phyloP scores from a whole-genome alignment of 1,284 basidiomycete genomes.

The Trichosporon coremiiforme region DNA sequence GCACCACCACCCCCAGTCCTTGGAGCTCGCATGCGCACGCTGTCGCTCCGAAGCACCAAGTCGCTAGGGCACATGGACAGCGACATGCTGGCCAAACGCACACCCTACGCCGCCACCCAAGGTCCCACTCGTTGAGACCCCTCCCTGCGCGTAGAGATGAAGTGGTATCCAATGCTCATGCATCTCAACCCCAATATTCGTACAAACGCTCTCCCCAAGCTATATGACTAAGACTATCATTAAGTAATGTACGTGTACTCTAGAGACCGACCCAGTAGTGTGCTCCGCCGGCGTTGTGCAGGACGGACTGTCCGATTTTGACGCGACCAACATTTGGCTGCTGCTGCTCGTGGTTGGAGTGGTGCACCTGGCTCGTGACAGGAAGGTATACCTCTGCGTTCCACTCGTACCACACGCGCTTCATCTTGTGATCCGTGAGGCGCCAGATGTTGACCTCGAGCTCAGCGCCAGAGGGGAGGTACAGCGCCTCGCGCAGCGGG shows the following conservation, averaged over 20 bases:
- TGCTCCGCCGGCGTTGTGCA: conserved; percentile 86
- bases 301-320: conserved; percentile 87
- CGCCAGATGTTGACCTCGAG: conserved; percentile 94
- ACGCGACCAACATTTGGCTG: conserved; percentile 56
- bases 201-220: conserved; percentile 6
- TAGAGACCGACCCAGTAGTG: conserved; percentile 89
- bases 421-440: conserved; percentile 71
- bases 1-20: background rate
- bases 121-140: background rate
- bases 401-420: conserved; percentile 97
- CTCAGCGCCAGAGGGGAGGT: conserved; percentile 88
- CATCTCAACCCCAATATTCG: conserved; percentile 18
- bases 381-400: conserved; percentile 86
- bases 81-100: background rate
- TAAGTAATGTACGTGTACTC: background rate
- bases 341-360: conserved; percentile 11
- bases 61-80: background rate
- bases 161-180: conserved; percentile 13
- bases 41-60: conserved; percentile 8
- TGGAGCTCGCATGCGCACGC: background rate
- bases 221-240: conserved; percentile 9
- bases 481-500: conserved; percentile 90
- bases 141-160: background rate
- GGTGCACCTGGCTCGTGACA: conserved; percentile 37
- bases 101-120: background rate